Percentiles rank a stretch among this genome's conserved stretches.
Evolutionary conservation across 306 rosid species (phyloP).

Genomic region (Pachyrhizus erosus): DNA sequence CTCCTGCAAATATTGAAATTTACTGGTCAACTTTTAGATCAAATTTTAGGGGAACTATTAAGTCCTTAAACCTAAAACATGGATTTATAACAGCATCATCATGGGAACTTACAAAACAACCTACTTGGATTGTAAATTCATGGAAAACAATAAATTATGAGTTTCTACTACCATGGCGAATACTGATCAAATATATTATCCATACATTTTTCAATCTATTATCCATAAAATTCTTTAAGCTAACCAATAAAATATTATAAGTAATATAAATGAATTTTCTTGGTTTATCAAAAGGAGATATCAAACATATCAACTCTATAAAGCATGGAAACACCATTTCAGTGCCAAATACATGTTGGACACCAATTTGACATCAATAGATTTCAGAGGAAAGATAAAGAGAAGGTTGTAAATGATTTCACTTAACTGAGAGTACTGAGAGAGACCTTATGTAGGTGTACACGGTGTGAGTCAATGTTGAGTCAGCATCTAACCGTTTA

Average conservation of each 20-base stretch:
- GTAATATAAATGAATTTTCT: neutral
- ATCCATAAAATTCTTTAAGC: neutral
- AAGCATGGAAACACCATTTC: neutral
- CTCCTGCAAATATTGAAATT: constrained; percentile 52
- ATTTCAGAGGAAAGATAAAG: no score
- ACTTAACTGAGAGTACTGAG: no score
- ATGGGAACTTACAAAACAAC: constrained; percentile 7
- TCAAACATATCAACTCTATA: neutral
- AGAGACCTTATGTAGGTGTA: no score
- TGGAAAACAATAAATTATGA: neutral
- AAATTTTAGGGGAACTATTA: constrained; percentile 10
- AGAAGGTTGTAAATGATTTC: no score
- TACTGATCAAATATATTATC: neutral
- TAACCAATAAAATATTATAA: neutral
- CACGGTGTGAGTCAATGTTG: no score
- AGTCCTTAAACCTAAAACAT: constrained; percentile 30
- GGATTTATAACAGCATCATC: constrained; percentile 18
- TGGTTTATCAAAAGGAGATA: neutral
- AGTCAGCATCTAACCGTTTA: no score
- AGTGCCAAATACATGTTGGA: neutral
- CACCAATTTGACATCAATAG: neutral
- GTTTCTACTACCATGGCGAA: neutral
- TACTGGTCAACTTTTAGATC: constrained; percentile 27
- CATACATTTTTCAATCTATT: neutral
- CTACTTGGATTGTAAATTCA: constrained; percentile 25